Evolutionary conservation across 129 eudicot genomes (phyloP), one percentile per base, ranked within the genome.

Genomic region (Dittrichia graveolens): DNA sequence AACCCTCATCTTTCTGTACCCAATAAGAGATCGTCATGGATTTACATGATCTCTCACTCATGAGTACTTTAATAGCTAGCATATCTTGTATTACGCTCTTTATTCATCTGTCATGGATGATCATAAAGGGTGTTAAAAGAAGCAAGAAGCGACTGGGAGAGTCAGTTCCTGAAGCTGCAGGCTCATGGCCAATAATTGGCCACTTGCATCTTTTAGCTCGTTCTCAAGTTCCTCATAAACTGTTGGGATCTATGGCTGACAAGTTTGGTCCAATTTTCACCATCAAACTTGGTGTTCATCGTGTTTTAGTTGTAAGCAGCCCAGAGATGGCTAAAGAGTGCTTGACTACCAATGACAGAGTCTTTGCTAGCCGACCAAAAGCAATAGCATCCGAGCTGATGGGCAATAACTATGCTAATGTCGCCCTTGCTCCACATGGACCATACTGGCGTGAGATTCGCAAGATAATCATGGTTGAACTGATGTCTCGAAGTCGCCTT

Each of bases 141-240:
- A 5, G n/a, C 57, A 14, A 52, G 19, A 14, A 52, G n/a, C 19
- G 57, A 52, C 0, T 14, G 12, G 3, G 31, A 49, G 37, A 35
- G n/a, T 24, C 34, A 48, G 48, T 67, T 5, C 70, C 78, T 1
- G 61, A 62, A 19, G 78, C 71, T 9, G 42, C 12, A 3, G 78
- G 82, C 4, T 15, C 82, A 50, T 72, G 73, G 73, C 78, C 78
- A 2, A 35, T 74, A 9, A 61, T 74, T 4, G 78, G 78, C 31
- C 78, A 74, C 50, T 46, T 61, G 37, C 78, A 50, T 47, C 78
- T 47, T 4, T 62, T 74, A 4, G 45, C 45, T 3, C 44, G 73
- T 34, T 65, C 79, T 14, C 37, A 53, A 8, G 66, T 54, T 14
- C 73, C 73, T 35, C 79, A 75, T 57, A 10, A 19, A 10, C 15